Percentiles rank a stretch among this genome's conserved stretches.
Evolutionary conservation across 352 stramenopile genomes (phyloP).

Genomic region (Sclerospora graminicola): DNA sequence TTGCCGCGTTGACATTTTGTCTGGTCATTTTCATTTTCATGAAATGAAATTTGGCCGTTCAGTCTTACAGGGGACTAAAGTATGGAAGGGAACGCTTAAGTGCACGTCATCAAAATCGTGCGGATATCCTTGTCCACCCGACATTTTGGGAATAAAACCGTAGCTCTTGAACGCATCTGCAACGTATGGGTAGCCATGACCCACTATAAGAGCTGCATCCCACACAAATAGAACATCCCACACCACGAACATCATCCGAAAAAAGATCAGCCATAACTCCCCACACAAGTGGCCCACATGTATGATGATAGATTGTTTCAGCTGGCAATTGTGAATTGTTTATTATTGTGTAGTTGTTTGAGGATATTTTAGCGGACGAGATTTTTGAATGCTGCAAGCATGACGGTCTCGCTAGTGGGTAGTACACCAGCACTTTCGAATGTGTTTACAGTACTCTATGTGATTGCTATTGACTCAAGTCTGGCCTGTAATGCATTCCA

Average conservation of each 20-base stretch:
- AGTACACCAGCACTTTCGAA: no score
- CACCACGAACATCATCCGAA: no score
- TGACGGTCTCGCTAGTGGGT: no score
- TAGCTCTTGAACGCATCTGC: not conserved
- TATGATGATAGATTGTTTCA: not conserved
- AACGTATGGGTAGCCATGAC: no score
- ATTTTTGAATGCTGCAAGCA: no score
- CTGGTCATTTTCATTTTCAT: slow-evolving; percentile 46
- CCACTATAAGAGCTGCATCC: no score
- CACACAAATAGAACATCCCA: no score
- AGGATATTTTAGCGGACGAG: slow-evolving; percentile 39
- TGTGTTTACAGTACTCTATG: no score
- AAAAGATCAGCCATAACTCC: no score
- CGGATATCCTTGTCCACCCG: slow-evolving; percentile 41
- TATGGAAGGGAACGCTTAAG: slow-evolving; percentile 52
- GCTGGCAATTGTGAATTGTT: not conserved
- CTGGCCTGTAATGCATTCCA: no score
- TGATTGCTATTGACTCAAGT: no score
- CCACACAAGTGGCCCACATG: no score
- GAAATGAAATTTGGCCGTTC: slow-evolving; percentile 22
- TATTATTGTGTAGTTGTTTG: slow-evolving; percentile 29
- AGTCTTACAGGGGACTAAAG: slow-evolving; percentile 32
- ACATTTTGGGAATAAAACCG: slow-evolving; percentile 31
- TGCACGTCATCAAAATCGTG: slow-evolving; percentile 80
- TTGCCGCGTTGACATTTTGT: slow-evolving; percentile 47